Conservation (phyloP, 805 yeast species). For the Spathaspora girioi region DNA sequence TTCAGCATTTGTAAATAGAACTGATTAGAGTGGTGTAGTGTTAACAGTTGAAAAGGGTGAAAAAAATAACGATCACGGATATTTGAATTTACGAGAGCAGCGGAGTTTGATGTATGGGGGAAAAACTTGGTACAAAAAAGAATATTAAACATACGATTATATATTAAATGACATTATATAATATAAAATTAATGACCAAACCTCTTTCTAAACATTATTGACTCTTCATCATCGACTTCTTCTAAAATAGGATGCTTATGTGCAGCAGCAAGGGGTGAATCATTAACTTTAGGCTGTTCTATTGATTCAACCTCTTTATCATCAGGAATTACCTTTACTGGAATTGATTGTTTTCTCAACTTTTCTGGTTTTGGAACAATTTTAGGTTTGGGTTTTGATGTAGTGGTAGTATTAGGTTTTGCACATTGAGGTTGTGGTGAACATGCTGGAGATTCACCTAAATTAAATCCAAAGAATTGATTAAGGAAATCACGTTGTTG, state of each 20-base stretch:
- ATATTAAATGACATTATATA: neutral
- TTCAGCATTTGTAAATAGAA: slow-evolving; percentile 9
- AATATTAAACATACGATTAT: neutral
- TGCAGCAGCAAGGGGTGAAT: slow-evolving; percentile 3
- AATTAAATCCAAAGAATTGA: slow-evolving; percentile 15
- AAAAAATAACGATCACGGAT: neutral
- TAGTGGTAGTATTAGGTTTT: neutral
- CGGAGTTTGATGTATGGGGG: too few relatives aligned
- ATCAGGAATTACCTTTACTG: neutral
- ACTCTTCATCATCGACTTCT: slow-evolving; percentile 34
- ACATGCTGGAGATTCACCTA: neutral
- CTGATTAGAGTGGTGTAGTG: neutral
- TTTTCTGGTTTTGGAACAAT: slow-evolving; percentile 7
- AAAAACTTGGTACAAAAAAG: too few relatives aligned
- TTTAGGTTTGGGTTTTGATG: slow-evolving; percentile 3
- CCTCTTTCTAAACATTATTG: slow-evolving; percentile 37
- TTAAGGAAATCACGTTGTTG: slow-evolving; percentile 25
- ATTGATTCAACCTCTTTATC: neutral
- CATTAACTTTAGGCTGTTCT: neutral
- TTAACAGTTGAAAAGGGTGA: neutral
- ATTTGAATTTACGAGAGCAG: neutral
- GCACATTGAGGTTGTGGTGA: neutral
- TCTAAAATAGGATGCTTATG: slow-evolving; percentile 22
- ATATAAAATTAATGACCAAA: slow-evolving; percentile 19
- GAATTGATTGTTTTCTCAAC: neutral